Percentiles rank a stretch among this genome's conserved stretches.
Conservation (phyloP, 2,329 filamentous ascomycete species). For the Neurospora sp. region DNA sequence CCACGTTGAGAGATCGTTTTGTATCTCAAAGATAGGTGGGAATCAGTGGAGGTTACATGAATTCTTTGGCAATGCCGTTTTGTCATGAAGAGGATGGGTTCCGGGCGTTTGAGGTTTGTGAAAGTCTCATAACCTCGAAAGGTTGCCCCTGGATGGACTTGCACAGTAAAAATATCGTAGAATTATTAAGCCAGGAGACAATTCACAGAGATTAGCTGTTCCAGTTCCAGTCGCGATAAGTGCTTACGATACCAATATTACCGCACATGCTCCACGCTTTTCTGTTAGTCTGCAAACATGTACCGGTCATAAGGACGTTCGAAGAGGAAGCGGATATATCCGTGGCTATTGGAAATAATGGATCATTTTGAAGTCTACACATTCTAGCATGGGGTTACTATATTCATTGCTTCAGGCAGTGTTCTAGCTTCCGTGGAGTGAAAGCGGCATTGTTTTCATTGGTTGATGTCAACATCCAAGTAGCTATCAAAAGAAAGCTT, state of each 20-base stretch:
- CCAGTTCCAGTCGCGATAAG: neutral
- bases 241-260: neutral
- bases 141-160: no score
- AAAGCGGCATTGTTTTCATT: neutral
- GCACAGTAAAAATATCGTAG: no score
- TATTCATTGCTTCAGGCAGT: neutral
- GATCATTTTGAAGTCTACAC: neutral
- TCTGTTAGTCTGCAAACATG: neutral
- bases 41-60: no score
- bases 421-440: neutral
- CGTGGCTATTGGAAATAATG: neutral
- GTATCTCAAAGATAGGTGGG: no score
- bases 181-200: neutral
- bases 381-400: neutral
- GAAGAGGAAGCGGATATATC: neutral
- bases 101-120: no score
- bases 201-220: neutral
- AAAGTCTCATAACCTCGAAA: no score
- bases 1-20: no score
- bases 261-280: neutral
- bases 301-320: neutral
- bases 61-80: neutral
- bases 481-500: neutral
- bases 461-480: neutral
- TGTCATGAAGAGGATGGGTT: no score